These are phyloP conservation scores for Theobroma grandiflorum DNA, from an alignment of 441 rosid species.

Conservation along the genomic window DNA sequence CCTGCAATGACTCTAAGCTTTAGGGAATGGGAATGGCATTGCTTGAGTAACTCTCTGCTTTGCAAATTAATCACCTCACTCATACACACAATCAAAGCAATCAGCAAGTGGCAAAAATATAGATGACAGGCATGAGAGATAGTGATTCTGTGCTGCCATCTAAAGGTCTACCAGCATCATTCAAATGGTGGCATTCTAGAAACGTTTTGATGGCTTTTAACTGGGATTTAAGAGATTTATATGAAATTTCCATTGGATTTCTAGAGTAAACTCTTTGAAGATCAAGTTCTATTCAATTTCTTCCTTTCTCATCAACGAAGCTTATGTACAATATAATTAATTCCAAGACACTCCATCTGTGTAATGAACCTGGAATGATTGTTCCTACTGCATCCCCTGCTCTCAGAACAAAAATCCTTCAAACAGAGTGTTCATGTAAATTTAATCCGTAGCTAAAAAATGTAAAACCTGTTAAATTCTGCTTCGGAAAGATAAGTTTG, in stretches of 20 bases:
- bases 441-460: neutral
- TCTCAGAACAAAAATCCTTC: neutral
- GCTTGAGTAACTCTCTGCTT: neutral
- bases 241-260: neutral
- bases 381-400: neutral
- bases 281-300: neutral
- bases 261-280: neutral
- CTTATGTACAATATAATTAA: neutral
- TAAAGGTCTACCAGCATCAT: neutral
- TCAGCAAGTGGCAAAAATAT: neutral
- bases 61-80: neutral
- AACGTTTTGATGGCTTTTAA: neutral
- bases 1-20: slow-evolving; percentile 37
- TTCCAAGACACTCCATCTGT: neutral
- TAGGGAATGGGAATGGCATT: neutral
- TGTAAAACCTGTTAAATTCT: neutral
- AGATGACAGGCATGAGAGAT: neutral
- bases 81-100: neutral
- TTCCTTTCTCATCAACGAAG: neutral
- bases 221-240: neutral
- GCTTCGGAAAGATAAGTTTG: neutral
- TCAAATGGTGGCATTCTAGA: neutral
- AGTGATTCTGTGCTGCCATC: slow-evolving; percentile 1
- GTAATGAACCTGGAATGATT: neutral
- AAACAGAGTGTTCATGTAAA: neutral